phyloP scores from a whole-genome alignment of 306 rosid species.

The Vicia faba region DNA sequence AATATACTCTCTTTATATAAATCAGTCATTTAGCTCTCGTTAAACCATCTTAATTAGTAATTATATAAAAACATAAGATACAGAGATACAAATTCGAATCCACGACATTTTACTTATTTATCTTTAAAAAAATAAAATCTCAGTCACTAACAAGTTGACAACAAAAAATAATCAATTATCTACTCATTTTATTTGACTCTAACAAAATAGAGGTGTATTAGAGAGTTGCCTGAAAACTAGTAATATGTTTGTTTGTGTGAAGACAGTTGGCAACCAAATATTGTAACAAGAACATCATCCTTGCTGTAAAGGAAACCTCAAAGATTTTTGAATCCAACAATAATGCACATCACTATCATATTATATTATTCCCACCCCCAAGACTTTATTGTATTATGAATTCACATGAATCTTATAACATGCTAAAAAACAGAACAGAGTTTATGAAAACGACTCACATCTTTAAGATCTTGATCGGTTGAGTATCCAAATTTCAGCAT shows the following conservation, averaged over 20 bases:
- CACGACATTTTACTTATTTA: no score
- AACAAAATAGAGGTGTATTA: conserved; percentile 19
- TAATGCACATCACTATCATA: conserved; percentile 22
- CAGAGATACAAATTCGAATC: no score
- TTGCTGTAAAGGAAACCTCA: conserved; percentile 47
- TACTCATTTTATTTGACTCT: neutral
- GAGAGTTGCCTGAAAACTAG: conserved; percentile 11
- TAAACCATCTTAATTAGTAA: no score
- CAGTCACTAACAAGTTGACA: no score
- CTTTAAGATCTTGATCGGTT: conserved; percentile 66
- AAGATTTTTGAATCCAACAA: conserved; percentile 33
- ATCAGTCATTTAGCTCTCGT: no score
- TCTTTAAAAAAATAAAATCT: no score
- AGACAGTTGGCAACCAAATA: conserved; percentile 56
- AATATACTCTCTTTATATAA: no score
- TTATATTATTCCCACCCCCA: conserved; percentile 1
- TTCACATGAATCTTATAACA: neutral
- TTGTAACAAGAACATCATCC: conserved; percentile 42
- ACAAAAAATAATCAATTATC: neutral
- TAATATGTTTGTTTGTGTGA: conserved; percentile 26
- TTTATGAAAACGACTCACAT: conserved; percentile 45
- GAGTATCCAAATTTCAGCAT: conserved; percentile 72
- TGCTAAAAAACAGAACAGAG: neutral
- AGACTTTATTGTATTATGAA: conserved; percentile 1
- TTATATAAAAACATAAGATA: no score